Evolutionary conservation across 495 filamentous ascomycete species (phyloP).

Genomic region (Amniculicola lignicola): DNA sequence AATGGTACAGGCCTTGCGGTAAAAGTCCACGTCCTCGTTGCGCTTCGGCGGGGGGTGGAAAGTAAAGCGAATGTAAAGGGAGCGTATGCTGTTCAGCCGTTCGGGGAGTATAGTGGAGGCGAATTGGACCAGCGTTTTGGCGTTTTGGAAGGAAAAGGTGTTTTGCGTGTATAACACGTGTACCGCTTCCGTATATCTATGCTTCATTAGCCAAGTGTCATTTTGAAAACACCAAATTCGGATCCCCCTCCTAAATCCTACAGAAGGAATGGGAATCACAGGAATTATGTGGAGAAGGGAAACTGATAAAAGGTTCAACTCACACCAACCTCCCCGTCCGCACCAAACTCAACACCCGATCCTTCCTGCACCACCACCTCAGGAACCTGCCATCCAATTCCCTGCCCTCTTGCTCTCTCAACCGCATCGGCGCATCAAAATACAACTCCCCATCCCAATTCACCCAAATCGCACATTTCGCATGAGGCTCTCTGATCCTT

Average conservation of each 20-base stretch:
- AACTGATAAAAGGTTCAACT: too few species aligned
- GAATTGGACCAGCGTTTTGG: neutral
- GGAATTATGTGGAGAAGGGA: too few species aligned
- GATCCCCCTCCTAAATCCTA: too few species aligned
- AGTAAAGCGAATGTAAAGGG: neutral
- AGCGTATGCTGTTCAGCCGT: neutral
- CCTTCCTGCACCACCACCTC: slow-evolving; percentile 18
- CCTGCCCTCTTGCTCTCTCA: neutral
- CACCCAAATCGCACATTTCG: neutral
- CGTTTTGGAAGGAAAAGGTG: slow-evolving; percentile 12
- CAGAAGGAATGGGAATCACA: too few species aligned
- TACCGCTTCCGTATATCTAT: slow-evolving; percentile 10
- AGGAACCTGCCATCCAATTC: neutral
- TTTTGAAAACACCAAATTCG: neutral
- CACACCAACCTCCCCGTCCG: slow-evolving; percentile 17
- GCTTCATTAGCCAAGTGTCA: neutral
- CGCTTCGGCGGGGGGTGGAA: neutral
- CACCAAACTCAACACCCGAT: slow-evolving; percentile 3
- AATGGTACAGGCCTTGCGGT: neutral
- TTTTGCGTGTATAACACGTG: slow-evolving; percentile 10
- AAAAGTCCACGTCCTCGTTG: neutral
- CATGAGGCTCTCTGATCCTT: neutral
- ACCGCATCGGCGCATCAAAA: neutral
- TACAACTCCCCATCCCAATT: neutral
- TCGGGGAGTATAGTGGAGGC: neutral